phyloP scores from a whole-genome alignment of 768 basidiomycete genomes.

The Boletus rex-veris region DNA sequence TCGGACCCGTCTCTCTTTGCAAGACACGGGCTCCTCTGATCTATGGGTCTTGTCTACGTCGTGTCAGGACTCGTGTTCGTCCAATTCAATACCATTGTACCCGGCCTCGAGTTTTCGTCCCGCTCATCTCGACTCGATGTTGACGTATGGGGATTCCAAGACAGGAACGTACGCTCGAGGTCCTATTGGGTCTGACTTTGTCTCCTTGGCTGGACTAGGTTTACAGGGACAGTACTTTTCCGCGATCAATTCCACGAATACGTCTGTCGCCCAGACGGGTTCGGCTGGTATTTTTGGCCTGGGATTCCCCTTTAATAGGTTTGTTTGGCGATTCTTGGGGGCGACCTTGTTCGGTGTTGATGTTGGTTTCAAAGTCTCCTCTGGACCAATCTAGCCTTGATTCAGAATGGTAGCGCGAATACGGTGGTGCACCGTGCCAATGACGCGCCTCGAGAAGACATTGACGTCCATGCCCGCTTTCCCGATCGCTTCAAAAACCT shows the following conservation, averaged over 20 bases:
- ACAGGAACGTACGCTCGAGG: conserved; percentile 70
- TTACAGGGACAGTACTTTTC: conserved; percentile 56
- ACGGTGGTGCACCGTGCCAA: background rate
- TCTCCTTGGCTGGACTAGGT: conserved; percentile 50
- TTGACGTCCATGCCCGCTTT: background rate
- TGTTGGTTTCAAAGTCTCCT: conserved; percentile 37
- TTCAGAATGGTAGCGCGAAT: conserved; percentile 6
- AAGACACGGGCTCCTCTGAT: conserved; percentile 79
- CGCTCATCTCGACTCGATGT: conserved; percentile 41
- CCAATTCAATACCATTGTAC: conserved; percentile 43
- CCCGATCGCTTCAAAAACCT: conserved; percentile 10
- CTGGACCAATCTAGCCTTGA: conserved; percentile 39
- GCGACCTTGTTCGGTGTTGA: background rate
- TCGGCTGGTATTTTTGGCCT: conserved; percentile 70
- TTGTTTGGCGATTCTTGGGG: conserved; percentile 3
- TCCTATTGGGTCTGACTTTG: conserved; percentile 55
- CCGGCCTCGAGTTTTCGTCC: conserved; percentile 46
- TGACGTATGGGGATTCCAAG: conserved; percentile 68
- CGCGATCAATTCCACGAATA: conserved; percentile 67
- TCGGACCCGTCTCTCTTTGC: background rate
- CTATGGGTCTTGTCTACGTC: conserved; percentile 66
- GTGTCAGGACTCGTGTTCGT: conserved; percentile 44
- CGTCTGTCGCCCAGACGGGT: conserved; percentile 52
- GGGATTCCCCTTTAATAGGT: conserved; percentile 75
- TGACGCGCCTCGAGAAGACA: background rate